These are phyloP conservation scores for Salix purpurea DNA, from an alignment of 345 rosid species.

Conservation along the genomic window DNA sequence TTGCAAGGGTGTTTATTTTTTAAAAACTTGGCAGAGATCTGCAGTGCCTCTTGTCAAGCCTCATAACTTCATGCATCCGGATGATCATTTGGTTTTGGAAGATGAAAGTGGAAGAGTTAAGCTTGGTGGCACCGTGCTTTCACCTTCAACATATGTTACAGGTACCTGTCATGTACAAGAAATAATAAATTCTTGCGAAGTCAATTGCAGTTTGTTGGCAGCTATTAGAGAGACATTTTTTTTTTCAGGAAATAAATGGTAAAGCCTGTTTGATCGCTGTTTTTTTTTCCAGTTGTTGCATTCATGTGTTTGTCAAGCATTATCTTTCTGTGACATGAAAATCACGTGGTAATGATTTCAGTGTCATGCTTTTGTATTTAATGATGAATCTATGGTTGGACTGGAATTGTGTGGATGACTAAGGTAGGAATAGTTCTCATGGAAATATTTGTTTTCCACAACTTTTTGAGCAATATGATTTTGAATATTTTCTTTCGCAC, in stretches of 20 bases:
- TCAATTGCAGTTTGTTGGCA: not conserved
- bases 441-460: not conserved
- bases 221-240: not conserved
- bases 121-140: constrained; percentile 59
- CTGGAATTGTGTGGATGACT: constrained; percentile 3
- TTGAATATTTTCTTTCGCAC: constrained; percentile 6
- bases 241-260: not conserved
- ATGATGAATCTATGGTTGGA: not conserved
- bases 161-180: constrained; percentile 37
- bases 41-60: constrained; percentile 66
- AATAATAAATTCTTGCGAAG: not conserved
- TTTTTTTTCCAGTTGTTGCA: not conserved
- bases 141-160: constrained; percentile 67
- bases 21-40: constrained; percentile 57
- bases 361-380: not conserved
- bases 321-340: not conserved
- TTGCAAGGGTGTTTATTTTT: not conserved
- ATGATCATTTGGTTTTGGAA: constrained; percentile 80
- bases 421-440: not conserved
- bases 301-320: not conserved
- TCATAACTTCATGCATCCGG: constrained; percentile 75
- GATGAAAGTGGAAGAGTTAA: constrained; percentile 95
- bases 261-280: not conserved
- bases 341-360: not conserved
- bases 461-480: not conserved